phyloP scores from a whole-genome alignment of 495 filamentous ascomycete genomes.

The Haplographium delicatum region DNA sequence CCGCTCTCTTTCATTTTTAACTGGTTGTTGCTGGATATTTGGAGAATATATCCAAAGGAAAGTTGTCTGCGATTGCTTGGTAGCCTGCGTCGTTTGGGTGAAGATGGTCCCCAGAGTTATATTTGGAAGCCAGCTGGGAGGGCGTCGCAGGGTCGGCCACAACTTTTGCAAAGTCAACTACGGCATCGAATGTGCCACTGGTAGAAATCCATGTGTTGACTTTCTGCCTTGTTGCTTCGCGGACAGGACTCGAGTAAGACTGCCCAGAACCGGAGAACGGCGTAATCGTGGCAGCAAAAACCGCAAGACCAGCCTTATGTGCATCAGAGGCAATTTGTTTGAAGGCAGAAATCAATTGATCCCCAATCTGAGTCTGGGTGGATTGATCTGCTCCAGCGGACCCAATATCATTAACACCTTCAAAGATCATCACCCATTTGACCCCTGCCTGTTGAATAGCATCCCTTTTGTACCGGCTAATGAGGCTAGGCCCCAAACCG shows the following conservation, averaged over 20 bases:
- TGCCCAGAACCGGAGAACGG: too few relatives aligned
- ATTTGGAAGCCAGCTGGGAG: slow-evolving; percentile 41
- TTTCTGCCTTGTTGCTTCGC: too few relatives aligned
- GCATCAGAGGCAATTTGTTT: slow-evolving; percentile 50
- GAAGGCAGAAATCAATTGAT: slow-evolving; percentile 48
- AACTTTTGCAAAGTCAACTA: slow-evolving; percentile 57
- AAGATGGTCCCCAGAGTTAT: slow-evolving; percentile 62
- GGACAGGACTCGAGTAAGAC: too few relatives aligned
- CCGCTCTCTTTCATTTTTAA: too few relatives aligned
- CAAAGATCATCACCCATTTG: slow-evolving; percentile 61
- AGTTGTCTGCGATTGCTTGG: slow-evolving; percentile 55
- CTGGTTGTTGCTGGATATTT: too few relatives aligned
- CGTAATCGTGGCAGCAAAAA: slow-evolving; percentile 64
- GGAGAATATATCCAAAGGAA: slow-evolving; percentile 57
- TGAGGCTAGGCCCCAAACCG: slow-evolving; percentile 55
- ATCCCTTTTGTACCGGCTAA: slow-evolving; percentile 62
- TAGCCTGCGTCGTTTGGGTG: slow-evolving; percentile 62
- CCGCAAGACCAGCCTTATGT: slow-evolving; percentile 47
- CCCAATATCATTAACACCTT: slow-evolving; percentile 70
- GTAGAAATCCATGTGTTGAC: too few relatives aligned
- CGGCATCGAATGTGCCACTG: slow-evolving; percentile 58
- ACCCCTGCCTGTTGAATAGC: slow-evolving; percentile 52
- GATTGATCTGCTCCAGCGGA: slow-evolving; percentile 37
- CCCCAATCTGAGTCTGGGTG: slow-evolving; percentile 44
- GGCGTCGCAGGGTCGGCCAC: slow-evolving; percentile 44